Evolutionary conservation across 1,139 yeast species (phyloP).

Genomic region (Sugiyamaella grinbergsii): DNA sequence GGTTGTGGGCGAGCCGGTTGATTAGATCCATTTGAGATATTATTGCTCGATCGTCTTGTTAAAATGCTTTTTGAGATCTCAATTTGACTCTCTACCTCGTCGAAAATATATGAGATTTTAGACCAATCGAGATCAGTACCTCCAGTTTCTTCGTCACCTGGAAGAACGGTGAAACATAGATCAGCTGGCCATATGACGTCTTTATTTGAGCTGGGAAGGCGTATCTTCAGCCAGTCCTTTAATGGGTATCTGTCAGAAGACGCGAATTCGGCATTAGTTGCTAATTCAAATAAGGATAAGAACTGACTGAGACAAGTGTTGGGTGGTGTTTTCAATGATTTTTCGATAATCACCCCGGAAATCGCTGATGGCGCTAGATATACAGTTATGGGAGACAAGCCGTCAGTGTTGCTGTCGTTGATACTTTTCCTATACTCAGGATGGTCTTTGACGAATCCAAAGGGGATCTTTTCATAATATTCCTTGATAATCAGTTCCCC

Average conservation of each 20-base stretch:
- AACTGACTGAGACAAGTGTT: not conserved
- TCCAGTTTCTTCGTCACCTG: not conserved
- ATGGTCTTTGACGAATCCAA: not conserved
- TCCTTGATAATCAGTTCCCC: constrained; percentile 40
- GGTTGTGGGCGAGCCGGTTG: not conserved
- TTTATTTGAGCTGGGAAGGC: constrained; percentile 10
- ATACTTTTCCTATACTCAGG: not conserved
- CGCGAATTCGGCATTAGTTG: constrained; percentile 19
- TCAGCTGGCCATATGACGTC: constrained; percentile 28
- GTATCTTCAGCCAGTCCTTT: constrained; percentile 18
- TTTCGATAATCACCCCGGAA: constrained; percentile 33
- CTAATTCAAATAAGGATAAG: constrained; percentile 14
- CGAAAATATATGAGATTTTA: constrained; percentile 31
- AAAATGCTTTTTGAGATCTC: constrained; percentile 9
- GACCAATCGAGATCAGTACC: constrained; percentile 4
- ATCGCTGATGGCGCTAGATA: constrained; percentile 21
- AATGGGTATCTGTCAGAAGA: constrained; percentile 15
- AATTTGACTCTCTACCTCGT: constrained; percentile 35
- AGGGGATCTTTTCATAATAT: constrained; percentile 30
- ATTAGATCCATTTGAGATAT: not conserved
- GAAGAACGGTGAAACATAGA: constrained; percentile 21
- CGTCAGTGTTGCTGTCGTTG: not conserved
- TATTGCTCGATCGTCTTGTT: not conserved
- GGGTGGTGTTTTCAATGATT: constrained; percentile 10
- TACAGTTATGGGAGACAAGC: not conserved